phyloP scores from a whole-genome alignment of 306 rosid species.

The Casuarina glauca region DNA sequence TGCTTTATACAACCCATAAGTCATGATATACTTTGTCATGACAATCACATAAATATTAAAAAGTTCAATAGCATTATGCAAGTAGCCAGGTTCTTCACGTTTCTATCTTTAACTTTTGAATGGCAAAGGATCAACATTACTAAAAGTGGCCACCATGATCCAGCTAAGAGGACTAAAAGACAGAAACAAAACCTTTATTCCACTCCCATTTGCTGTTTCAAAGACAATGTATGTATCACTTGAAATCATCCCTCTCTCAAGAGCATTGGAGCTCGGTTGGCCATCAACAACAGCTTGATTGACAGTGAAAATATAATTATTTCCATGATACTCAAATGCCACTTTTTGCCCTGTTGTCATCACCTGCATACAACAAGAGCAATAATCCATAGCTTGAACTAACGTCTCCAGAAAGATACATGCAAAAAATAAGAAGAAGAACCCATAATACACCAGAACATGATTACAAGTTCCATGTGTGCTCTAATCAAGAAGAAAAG shows the following conservation, averaged over 20 bases:
- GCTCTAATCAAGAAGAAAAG: not conserved
- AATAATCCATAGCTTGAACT: slow-evolving; percentile 5
- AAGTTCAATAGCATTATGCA: slow-evolving; percentile 15
- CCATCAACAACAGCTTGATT: slow-evolving; percentile 67
- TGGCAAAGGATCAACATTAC: slow-evolving; percentile 16
- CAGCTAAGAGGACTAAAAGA: slow-evolving; percentile 10
- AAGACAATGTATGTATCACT: slow-evolving; percentile 82
- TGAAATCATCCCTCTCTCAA: slow-evolving; percentile 85
- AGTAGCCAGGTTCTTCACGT: not conserved
- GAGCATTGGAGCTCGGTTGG: slow-evolving; percentile 53
- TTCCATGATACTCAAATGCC: slow-evolving; percentile 77
- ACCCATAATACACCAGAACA: not conserved
- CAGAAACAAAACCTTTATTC: slow-evolving; percentile 72
- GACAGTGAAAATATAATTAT: slow-evolving; percentile 78
- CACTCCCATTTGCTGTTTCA: slow-evolving; percentile 79
- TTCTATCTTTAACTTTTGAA: slow-evolving; percentile 6
- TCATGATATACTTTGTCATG: not conserved
- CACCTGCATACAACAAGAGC: slow-evolving; percentile 52
- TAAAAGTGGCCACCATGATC: slow-evolving; percentile 15
- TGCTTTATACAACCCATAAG: not conserved
- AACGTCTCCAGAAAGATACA: slow-evolving; percentile 7
- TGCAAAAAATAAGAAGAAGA: not conserved
- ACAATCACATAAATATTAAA: slow-evolving; percentile 5
- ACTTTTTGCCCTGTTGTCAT: slow-evolving; percentile 93
- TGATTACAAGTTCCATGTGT: not conserved